These are phyloP conservation scores for Coemansia sp. DNA, from an alignment of 192 early-diverging fungal genomes.

Conservation along the genomic window DNA sequence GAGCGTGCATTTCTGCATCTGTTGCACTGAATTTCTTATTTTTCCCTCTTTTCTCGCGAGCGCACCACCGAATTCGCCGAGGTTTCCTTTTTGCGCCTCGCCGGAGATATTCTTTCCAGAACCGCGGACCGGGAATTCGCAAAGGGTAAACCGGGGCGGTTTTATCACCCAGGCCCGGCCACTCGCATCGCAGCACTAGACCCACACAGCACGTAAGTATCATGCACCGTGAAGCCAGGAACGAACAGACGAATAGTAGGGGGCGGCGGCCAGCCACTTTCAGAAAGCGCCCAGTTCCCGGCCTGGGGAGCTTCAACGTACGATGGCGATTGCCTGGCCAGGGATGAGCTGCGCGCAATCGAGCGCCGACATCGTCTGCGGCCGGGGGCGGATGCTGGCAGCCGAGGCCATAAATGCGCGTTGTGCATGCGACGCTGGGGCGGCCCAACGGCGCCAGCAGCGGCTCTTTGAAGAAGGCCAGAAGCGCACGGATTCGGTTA, in stretches of 20 bases:
- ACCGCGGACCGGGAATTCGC: too few relatives aligned
- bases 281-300: neutral
- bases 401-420: neutral
- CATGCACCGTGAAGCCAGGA: too few relatives aligned
- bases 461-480: neutral
- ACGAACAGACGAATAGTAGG: neutral
- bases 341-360: slow-evolving; percentile 5
- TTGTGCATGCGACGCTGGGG: neutral
- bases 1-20: neutral
- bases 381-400: neutral
- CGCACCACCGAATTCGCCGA: neutral
- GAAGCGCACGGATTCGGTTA: neutral
- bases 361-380: neutral
- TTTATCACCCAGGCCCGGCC: too few relatives aligned
- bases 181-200: too few relatives aligned
- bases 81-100: too few relatives aligned
- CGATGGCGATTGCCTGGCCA: slow-evolving; percentile 2
- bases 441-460: neutral
- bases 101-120: too few relatives aligned
- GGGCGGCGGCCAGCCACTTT: neutral
- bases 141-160: too few relatives aligned
- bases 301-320: neutral
- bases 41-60: neutral
- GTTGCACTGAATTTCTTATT: neutral
- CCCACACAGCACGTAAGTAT: neutral